Conservation (phyloP, 2,329 filamentous ascomycete species). For the Colletotrichum navitas region DNA sequence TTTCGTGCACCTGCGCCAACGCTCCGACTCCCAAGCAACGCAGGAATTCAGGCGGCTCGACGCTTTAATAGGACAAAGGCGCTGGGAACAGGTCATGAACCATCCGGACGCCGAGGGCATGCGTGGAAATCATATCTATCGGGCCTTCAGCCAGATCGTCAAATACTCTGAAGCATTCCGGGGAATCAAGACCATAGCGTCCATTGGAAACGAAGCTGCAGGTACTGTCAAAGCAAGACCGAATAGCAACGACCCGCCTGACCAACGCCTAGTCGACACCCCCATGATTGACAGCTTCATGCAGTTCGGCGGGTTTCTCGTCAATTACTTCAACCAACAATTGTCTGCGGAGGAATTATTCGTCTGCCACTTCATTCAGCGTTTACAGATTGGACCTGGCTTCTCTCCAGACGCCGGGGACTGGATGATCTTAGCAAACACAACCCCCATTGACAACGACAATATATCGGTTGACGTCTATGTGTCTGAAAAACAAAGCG, state of each 20-base stretch:
- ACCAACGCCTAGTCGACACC: not conserved
- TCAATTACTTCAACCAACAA: constrained; percentile 38
- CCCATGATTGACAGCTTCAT: constrained; percentile 37
- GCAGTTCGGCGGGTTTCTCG: constrained; percentile 41
- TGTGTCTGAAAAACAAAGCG: constrained; percentile 4
- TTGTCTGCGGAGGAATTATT: not conserved
- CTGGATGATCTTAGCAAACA: constrained; percentile 17
- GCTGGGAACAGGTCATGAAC: constrained; percentile 6
- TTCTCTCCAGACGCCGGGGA: constrained; percentile 13
- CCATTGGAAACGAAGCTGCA: not conserved
- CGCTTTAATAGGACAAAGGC: not conserved
- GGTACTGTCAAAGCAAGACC: not conserved
- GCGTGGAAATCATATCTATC: constrained; percentile 27
- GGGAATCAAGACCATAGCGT: constrained; percentile 14
- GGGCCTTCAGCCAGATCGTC: not conserved
- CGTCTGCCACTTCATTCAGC: constrained; percentile 18
- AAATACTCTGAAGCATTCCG: constrained; percentile 10
- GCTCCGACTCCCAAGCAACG: not conserved
- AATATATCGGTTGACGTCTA: constrained; percentile 15
- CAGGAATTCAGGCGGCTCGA: constrained; percentile 9
- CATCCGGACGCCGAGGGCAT: constrained; percentile 6
- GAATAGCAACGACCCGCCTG: not conserved
- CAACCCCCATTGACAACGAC: not conserved
- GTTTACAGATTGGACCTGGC: not conserved
- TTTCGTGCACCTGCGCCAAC: not conserved